Base-by-base conservation (phyloP, 305 asterid species). In the Andrographis paniculata region DNA sequence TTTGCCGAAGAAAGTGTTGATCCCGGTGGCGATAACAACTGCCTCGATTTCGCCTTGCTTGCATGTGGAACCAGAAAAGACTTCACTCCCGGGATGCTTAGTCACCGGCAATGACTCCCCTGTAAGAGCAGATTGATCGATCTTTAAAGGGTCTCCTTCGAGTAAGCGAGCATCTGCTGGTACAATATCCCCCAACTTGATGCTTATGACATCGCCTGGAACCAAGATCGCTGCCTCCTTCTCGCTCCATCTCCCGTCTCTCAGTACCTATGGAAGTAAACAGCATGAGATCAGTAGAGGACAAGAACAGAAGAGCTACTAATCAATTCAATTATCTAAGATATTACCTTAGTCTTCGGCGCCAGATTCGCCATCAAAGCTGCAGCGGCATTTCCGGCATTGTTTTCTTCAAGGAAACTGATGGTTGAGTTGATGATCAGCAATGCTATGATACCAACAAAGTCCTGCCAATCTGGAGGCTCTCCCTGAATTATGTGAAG, bases 391-490 rank as follows among this genome's bases (percentile, higher is more conserved):
- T 88, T 88, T 13, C 97, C 97, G 2, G 97, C 97, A 44, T 70
- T 88, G 66, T 88, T 88, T 62, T 88, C 97, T 66, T 88, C 95
- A 0, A 77, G 20, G 67, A 88, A 84, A 22, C 95, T 84, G 10
- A 88, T 86, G 11, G 93, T 81, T 42, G 97, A 88, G 76, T 88
- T 88, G 71, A 88, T 75, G 48, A 84, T 0, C 42, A 88, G 65
- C 63, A 88, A 60, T n/a, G 75, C 51, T 15, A 61, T 41, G n/a
- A n/a, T n/a, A n/a, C n/a, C n/a, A n/a, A n/a, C n/a, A n/a, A n/a
- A n/a, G n/a, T n/a, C n/a, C n/a, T 81, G 91, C 95, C 95, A 85
- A 59, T 85, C 95, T 16, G 97, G 97, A 3, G 97, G 95, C 46
- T 62, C 74, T 2, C 85, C 80, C 95, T 87, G 65, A 30, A 62